Base-by-base conservation (phyloP, 2,329 filamentous ascomycete species). In the Hyphodiscus sp. region DNA sequence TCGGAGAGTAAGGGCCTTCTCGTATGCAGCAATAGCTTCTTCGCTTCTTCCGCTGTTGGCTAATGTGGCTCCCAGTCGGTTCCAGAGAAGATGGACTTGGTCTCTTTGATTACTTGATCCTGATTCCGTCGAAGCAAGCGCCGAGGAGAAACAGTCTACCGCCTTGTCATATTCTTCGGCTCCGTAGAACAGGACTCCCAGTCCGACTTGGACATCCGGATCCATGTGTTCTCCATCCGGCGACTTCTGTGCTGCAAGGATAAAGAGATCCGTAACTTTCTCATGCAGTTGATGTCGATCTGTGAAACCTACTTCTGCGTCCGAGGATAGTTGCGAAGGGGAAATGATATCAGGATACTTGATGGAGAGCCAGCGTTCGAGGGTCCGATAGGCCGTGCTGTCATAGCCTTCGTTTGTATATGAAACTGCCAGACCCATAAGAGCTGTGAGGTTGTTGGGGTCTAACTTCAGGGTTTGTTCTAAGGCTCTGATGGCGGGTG, bases 401-500 rank as follows among this genome's bases (percentile, higher is more conserved):
- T 99, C 94, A 73, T 97, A 99, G 58, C 92, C 94, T 74, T 99
- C 94, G 73, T 99, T 99, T 47, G 94, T 99, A 72, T 99, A 99
- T 5, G 89, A 95, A 19, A 99, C 92, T 15, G 92, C 91, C 50
- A 99, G 76, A 1, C 90, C 91, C 92, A 99, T 97, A 45, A 99
- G 79, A 0, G 91, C 92, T 55, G 89, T 82, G 19, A 95, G 79
- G 67, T 96, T 96, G 65, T 83, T 85, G 0, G 91, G 86, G 64
- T 97, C 91, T 26, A 94, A 77, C 70, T 91, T 92, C 59, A 96
- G 74, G 0, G 92, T 91, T 68, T 94, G 88, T 71, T 97, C 92
- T 56, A 97, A 77, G 2, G 94, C 94, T 33, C 94, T 86, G 60
- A 99, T 96, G 2, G 94, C 94, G 0, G 94, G 92, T 9, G 90